Evolutionary conservation across 2,329 filamentous ascomycete genomes (phyloP), one percentile per base, ranked within the genome.

Genomic region (Neoarthrinium moseri): DNA sequence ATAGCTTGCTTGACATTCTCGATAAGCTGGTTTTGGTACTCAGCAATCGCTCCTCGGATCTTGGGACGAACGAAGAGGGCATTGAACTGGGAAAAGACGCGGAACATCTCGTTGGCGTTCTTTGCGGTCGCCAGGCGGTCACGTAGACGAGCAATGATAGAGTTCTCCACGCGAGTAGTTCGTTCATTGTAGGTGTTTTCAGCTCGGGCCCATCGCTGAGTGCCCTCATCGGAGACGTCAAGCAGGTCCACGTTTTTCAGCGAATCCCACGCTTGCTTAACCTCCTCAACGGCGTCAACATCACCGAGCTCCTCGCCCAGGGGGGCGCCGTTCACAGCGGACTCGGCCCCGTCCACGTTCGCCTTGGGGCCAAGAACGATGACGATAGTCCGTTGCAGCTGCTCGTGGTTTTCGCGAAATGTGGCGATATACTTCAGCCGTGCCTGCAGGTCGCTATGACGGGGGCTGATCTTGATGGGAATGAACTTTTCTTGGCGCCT

Each of bases 81-180:
- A 64, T 99, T 99, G 80, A 99, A 99, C 65, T 97, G 97, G 43
- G 94, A 97, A 66, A 99, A 99, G 51, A 99, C 94, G 45, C 95
- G 88, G 67, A 99, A 99, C 94, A 99, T 99, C 69, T 99, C 95
- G 63, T 95, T 97, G 32, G 94, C 94, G 51, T 91, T 96, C 75
- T 95, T 96, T 11, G 94, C 92, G 6, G 91, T 96, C 12, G 91
- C 94, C 46, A 99, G 78, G 48, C 94, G 87, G 68, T 99, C 94
- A 59, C 94, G 82, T 24, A 99, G 77, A 44, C 91, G 82, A 26
- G 94, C 91, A 64, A 99, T 99, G 67, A 99, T 99, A 4, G 94
- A 96, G 69, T 99, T 99, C 66, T 99, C 94, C 4, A 99, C 94
- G 49, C 94, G 84, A 15, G 94, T 92, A 8, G 95, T 99, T 30